Conservation (phyloP, 2,329 filamentous ascomycete species). For the Colletotrichum costaricense region DNA sequence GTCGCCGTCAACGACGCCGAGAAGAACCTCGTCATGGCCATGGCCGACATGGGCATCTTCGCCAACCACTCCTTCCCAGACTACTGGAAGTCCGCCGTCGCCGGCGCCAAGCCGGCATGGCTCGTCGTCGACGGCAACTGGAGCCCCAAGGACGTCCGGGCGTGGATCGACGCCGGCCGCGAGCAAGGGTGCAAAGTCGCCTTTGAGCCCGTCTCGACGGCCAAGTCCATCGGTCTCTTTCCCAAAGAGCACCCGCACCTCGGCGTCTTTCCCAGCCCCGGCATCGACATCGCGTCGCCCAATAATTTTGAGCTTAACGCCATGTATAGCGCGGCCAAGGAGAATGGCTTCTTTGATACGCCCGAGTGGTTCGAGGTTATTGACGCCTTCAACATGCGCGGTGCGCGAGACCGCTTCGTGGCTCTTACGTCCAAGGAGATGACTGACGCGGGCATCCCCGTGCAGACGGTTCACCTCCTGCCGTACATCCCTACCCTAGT, state of each 20-base stretch:
- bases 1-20: slow-evolving; percentile 87
- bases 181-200: slow-evolving; percentile 69
- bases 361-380: slow-evolving; percentile 83
- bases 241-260: slow-evolving; percentile 52
- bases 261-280: slow-evolving; percentile 68
- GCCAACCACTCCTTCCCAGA: slow-evolving; percentile 63
- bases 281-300: slow-evolving; percentile 82
- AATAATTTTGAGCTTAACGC: slow-evolving; percentile 85
- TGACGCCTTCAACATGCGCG: slow-evolving; percentile 78
- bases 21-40: slow-evolving; percentile 88
- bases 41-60: slow-evolving; percentile 95
- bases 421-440: slow-evolving; percentile 73
- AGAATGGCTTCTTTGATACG: slow-evolving; percentile 75
- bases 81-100: slow-evolving; percentile 71
- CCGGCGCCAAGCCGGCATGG: slow-evolving; percentile 73
- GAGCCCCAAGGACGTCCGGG: slow-evolving; percentile 71
- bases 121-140: slow-evolving; percentile 91
- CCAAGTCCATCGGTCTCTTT: slow-evolving; percentile 81
- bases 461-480: slow-evolving; percentile 85
- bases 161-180: slow-evolving; percentile 74
- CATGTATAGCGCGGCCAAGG: slow-evolving; percentile 79
- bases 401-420: slow-evolving; percentile 78
- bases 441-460: slow-evolving; percentile 84
- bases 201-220: slow-evolving; percentile 89
- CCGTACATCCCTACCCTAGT: slow-evolving; percentile 89